Conservation (phyloP, 306 rosid species). For the Corylus avellana region DNA sequence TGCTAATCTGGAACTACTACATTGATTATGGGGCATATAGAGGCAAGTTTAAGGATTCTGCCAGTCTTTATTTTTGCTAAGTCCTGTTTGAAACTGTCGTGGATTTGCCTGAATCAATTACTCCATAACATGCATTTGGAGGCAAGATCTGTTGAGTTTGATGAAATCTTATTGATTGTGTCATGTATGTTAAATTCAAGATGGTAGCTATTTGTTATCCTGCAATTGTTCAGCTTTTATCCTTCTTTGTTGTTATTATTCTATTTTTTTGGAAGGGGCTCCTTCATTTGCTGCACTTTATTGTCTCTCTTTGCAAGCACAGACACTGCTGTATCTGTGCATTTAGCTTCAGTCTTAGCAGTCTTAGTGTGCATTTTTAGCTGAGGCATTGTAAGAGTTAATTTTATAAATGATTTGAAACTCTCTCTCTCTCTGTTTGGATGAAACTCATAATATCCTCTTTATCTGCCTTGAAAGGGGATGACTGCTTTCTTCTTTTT, state of each 20-base stretch:
- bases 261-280: background rate
- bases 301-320: background rate
- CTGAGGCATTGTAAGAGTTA: background rate
- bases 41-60: background rate
- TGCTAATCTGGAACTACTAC: slow-evolving; percentile 2
- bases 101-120: slow-evolving; percentile 17
- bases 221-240: background rate
- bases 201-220: background rate
- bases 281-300: background rate
- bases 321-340: background rate
- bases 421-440: background rate
- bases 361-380: slow-evolving; percentile 8
- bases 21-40: background rate
- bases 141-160: slow-evolving; percentile 12
- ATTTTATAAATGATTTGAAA: background rate
- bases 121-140: background rate
- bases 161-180: background rate
- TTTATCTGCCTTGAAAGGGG: slow-evolving; percentile 11
- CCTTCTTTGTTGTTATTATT: background rate
- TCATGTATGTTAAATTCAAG: background rate
- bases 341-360: slow-evolving; percentile 9
- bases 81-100: slow-evolving; percentile 3
- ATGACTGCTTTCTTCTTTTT: slow-evolving; percentile 12
- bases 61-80: background rate
- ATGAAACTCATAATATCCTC: background rate